Conservation (phyloP, 768 basidiomycete species). For the Boletus bicolor region DNA sequence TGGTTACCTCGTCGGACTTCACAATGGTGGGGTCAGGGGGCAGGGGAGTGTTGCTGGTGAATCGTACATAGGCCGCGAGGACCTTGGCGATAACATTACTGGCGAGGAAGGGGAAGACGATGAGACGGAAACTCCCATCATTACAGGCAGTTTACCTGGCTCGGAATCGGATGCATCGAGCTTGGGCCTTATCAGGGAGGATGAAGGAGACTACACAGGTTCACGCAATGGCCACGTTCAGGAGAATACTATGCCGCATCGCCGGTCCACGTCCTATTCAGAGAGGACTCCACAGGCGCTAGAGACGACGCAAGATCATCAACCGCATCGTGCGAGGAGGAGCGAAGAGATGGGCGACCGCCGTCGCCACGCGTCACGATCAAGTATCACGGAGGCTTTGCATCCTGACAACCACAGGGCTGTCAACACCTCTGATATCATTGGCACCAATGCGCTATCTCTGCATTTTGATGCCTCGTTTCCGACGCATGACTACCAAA, state of each 20-base stretch:
- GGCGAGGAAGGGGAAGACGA: conserved; percentile 18
- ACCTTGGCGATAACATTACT: conserved; percentile 6
- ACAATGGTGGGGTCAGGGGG: conserved; percentile 29
- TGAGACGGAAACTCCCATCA: conserved; percentile 20
- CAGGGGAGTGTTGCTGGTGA: conserved; percentile 21
- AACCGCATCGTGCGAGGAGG: conserved; percentile 24
- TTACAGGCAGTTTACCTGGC: conserved; percentile 20
- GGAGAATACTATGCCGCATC: conserved; percentile 13
- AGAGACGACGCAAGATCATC: conserved; percentile 16
- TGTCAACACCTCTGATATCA: conserved; percentile 22
- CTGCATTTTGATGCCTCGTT: conserved; percentile 37
- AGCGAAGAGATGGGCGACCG: conserved; percentile 16
- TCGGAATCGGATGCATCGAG: conserved; percentile 19
- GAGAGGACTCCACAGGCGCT: conserved; percentile 13
- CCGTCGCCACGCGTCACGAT: conserved; percentile 23
- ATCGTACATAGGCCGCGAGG: conserved; percentile 19
- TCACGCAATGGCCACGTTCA: conserved; percentile 6
- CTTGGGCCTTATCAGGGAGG: conserved; percentile 33
- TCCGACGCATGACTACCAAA: conserved; percentile 24
- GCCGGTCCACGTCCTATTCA: conserved; percentile 18
- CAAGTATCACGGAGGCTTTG: conserved; percentile 22
- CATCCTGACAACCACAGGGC: conserved; percentile 13
- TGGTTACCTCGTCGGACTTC: conserved; percentile 29
- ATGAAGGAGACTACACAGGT: conserved; percentile 23
- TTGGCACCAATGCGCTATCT: conserved; percentile 32